These are phyloP conservation scores for Cytospora schulzeri DNA, from an alignment of 2,329 filamentous ascomycete species.

Conservation along the genomic window DNA sequence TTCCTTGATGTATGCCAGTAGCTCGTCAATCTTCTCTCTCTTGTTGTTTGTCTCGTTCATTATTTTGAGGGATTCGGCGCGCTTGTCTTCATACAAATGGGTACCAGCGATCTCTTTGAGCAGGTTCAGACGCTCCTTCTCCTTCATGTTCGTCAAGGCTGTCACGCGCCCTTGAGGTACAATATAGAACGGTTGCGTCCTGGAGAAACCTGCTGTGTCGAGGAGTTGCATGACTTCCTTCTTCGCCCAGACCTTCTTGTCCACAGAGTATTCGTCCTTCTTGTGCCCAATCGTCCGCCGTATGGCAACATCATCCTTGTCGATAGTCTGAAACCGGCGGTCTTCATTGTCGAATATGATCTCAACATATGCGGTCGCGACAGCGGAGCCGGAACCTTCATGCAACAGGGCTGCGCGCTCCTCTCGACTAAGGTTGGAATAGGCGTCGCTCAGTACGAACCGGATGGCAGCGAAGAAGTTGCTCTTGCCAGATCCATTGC, in stretches of 20 bases:
- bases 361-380: conserved; percentile 99
- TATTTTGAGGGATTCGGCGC: conserved; percentile 91
- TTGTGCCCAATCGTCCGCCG: conserved; percentile 95
- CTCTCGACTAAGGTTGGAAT: conserved; percentile 92
- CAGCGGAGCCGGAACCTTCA: conserved; percentile 94
- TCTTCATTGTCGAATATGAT: conserved; percentile 94
- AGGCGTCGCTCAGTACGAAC: conserved; percentile 96
- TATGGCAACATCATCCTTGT: conserved; percentile 78
- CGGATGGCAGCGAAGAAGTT: conserved; percentile 99
- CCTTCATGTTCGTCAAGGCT: conserved; percentile 97
- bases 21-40: conserved; percentile 88
- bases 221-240: conserved; percentile 92
- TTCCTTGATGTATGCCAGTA: conserved; percentile 89
- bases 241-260: conserved; percentile 95
- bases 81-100: conserved; percentile 91
- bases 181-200: conserved; percentile 98
- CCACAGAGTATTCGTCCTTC: conserved; percentile 97
- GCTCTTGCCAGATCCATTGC: conserved; percentile 98
- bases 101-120: conserved; percentile 98
- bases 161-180: conserved; percentile 97
- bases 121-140: conserved; percentile 83
- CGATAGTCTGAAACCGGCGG: conserved; percentile 90
- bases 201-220: conserved; percentile 93
- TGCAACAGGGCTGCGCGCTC: conserved; percentile 96
- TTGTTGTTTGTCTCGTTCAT: conserved; percentile 97